Evolutionary conservation across 768 basidiomycete species (phyloP).

Genomic region (Boletellus ananiceps): DNA sequence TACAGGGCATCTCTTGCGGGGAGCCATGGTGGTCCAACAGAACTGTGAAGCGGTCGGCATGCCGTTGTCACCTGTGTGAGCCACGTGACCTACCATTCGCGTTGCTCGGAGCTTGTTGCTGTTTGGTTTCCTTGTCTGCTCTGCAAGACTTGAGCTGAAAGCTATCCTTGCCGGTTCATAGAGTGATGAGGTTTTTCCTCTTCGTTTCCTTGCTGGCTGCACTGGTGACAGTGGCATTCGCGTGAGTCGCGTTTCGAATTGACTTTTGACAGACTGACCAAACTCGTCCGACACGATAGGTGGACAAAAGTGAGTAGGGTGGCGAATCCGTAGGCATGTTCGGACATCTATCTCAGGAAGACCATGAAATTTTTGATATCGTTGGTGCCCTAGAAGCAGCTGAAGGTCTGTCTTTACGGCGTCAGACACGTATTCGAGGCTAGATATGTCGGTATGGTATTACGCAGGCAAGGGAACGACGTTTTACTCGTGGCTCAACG

Average conservation of each 20-base stretch:
- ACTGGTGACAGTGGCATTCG: conserved; percentile 49
- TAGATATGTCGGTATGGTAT: conserved; percentile 1
- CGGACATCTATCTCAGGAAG: conserved; percentile 51
- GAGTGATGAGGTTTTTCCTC: conserved; percentile 47
- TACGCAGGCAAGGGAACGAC: conserved; percentile 75
- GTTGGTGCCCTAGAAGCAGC: conserved; percentile 74
- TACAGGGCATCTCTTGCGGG: conserved; percentile 60
- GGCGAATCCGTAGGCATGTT: conserved; percentile 1
- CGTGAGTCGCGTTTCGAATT: conserved; percentile 43
- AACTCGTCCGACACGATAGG: conserved; percentile 31
- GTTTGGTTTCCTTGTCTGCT: no score
- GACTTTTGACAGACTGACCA: neutral
- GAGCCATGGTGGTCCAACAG: conserved; percentile 40
- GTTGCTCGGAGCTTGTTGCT: no score
- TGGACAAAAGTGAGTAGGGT: conserved; percentile 61
- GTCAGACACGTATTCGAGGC: neutral
- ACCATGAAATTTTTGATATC: conserved; percentile 95
- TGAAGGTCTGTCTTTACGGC: conserved; percentile 52
- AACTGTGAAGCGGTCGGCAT: neutral
- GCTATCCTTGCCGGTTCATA: neutral
- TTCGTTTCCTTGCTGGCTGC: conserved; percentile 47
- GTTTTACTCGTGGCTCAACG: conserved; percentile 92
- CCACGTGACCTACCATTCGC: conserved; percentile 11
- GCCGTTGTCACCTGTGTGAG: neutral
- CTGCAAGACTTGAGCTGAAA: no score